A percentile compares a stretch with the other conserved stretches of the same genome.
These are phyloP conservation scores for Phytophthora crassamura DNA, from an alignment of 352 stramenopile genomes.

Conservation along the genomic window DNA sequence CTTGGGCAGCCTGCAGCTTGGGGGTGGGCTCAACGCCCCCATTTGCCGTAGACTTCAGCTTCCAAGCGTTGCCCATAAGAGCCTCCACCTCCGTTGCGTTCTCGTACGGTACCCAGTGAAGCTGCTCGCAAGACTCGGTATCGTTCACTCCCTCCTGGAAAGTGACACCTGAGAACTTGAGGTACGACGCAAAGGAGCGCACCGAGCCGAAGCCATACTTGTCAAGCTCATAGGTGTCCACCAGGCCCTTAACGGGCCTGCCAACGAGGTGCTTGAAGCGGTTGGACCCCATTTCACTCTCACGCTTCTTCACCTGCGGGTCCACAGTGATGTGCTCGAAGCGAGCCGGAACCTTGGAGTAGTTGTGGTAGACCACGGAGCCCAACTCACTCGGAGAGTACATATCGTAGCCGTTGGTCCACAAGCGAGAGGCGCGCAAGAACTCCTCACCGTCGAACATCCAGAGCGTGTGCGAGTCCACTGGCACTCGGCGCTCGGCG, in stretches of 20 bases:
- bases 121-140: conserved; percentile 63
- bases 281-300: conserved; percentile 64
- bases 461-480: conserved; percentile 85
- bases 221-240: conserved; percentile 70
- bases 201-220: conserved; percentile 62
- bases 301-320: conserved; percentile 43
- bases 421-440: conserved; percentile 62
- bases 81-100: conserved; percentile 59
- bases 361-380: conserved; percentile 81
- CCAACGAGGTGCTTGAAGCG: conserved; percentile 66
- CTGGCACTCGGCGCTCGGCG: conserved; percentile 70
- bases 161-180: conserved; percentile 64
- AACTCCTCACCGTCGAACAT: conserved; percentile 84
- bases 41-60: conserved; percentile 27
- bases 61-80: conserved; percentile 60
- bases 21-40: conserved; percentile 16
- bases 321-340: conserved; percentile 69
- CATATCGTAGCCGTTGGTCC: conserved; percentile 75
- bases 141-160: conserved; percentile 61
- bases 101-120: conserved; percentile 77
- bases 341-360: conserved; percentile 68
- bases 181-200: conserved; percentile 63
- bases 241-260: conserved; percentile 60
- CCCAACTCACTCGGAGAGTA: conserved; percentile 67
- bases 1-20: conserved; percentile 26